phyloP scores from a whole-genome alignment of 2,329 filamentous ascomycete species.

The Parafenestella ontariensis region DNA sequence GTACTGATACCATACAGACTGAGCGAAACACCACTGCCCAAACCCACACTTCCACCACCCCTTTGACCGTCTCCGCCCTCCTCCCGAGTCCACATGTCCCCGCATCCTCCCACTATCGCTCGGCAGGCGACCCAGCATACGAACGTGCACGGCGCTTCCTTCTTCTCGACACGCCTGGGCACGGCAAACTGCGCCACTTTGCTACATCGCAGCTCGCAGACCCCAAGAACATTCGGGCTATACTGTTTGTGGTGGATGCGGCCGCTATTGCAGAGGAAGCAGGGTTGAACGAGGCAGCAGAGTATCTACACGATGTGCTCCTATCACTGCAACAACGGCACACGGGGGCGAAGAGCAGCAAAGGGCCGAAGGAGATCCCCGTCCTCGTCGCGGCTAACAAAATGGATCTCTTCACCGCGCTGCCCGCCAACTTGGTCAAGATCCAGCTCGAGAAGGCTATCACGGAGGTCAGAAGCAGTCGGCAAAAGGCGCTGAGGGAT shows the following conservation, averaged over 20 bases:
- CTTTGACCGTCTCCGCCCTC: slow-evolving; percentile 65
- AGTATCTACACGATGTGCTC: slow-evolving; percentile 90
- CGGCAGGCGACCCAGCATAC: slow-evolving; percentile 67
- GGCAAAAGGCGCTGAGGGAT: slow-evolving; percentile 79
- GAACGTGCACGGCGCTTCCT: slow-evolving; percentile 69
- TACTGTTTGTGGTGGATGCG: slow-evolving; percentile 91
- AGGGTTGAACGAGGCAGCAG: slow-evolving; percentile 73
- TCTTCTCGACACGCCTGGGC: slow-evolving; percentile 88
- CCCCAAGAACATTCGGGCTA: slow-evolving; percentile 64
- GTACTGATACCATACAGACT: slow-evolving; percentile 42
- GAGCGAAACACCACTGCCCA: slow-evolving; percentile 62
- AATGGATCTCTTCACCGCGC: slow-evolving; percentile 90
- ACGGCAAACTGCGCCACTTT: slow-evolving; percentile 86
- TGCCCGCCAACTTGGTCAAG: slow-evolving; percentile 79
- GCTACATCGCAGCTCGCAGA: slow-evolving; percentile 63
- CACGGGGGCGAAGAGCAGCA: slow-evolving; percentile 62
- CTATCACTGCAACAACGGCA: slow-evolving; percentile 79
- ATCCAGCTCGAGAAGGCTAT: slow-evolving; percentile 81
- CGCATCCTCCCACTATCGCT: slow-evolving; percentile 69
- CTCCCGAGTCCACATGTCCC: slow-evolving; percentile 63
- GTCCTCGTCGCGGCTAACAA: slow-evolving; percentile 93
- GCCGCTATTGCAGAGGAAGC: slow-evolving; percentile 56
- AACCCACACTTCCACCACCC: slow-evolving; percentile 59
- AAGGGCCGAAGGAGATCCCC: slow-evolving; percentile 67
- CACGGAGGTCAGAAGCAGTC: slow-evolving; percentile 75